phyloP scores from a whole-genome alignment of 2,329 filamentous ascomycete species.

The Coniochaeta sp. region DNA sequence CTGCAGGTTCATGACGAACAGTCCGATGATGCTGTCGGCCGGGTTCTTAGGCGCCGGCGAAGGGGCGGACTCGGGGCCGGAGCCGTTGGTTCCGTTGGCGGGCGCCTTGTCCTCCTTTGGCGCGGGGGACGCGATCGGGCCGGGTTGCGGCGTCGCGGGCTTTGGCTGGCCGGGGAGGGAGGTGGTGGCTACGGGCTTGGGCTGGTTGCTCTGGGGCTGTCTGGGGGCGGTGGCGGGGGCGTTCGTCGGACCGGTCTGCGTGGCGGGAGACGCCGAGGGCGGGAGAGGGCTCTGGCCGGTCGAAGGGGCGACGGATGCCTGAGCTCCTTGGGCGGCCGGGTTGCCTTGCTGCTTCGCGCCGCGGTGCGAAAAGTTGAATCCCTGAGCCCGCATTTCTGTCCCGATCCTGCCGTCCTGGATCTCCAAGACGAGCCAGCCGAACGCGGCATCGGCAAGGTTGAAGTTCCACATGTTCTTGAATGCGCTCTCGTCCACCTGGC shows the following conservation, averaged over 20 bases:
- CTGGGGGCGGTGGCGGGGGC: constrained; percentile 22
- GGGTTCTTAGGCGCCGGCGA: constrained; percentile 53
- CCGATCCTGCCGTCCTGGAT: constrained; percentile 93
- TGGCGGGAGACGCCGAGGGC: constrained; percentile 21
- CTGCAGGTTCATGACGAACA: constrained; percentile 85
- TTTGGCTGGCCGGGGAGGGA: constrained; percentile 31
- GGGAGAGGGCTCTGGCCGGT: constrained; percentile 24
- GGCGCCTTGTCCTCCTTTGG: constrained; percentile 54
- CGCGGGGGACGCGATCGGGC: constrained; percentile 26
- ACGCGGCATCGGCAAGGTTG: constrained; percentile 93
- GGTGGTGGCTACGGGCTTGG: constrained; percentile 33
- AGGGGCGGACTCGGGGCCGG: constrained; percentile 43
- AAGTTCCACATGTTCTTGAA: constrained; percentile 99
- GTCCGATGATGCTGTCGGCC: constrained; percentile 65
- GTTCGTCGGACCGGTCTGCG: constrained; percentile 22
- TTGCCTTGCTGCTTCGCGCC: constrained; percentile 65
- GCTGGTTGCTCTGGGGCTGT: constrained; percentile 27
- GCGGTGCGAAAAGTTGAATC: constrained; percentile 98
- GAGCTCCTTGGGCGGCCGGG: constrained; percentile 24
- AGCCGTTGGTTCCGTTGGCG: constrained; percentile 42
- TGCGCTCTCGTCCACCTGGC: constrained; percentile 93
- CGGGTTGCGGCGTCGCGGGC: constrained; percentile 41
- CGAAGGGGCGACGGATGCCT: constrained; percentile 19
- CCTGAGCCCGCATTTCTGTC: constrained; percentile 97
- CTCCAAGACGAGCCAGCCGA: constrained; percentile 91